These are phyloP conservation scores for Trametes hirsuta DNA, from an alignment of 1,284 basidiomycete species.

Conservation along the genomic window DNA sequence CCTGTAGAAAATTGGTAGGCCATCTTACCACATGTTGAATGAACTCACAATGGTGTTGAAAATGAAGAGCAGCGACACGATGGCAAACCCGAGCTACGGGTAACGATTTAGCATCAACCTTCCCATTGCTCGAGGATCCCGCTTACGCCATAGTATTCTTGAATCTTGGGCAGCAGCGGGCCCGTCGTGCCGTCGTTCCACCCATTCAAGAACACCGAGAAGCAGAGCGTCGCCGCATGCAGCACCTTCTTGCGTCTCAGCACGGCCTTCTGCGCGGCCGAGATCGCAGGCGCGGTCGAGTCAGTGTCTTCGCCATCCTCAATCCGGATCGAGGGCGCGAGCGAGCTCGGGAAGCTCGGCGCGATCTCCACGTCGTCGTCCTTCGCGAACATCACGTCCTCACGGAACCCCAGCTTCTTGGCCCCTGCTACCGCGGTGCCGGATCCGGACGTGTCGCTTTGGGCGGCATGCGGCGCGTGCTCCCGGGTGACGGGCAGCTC, in stretches of 20 bases:
- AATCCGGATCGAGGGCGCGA: conserved; percentile 24
- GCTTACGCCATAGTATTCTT: conserved; percentile 54
- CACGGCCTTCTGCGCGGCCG: conserved; percentile 22
- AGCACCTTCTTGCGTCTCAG: conserved; percentile 25
- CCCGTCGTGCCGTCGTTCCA: conserved; percentile 64
- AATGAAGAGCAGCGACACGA: conserved; percentile 55
- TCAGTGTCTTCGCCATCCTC: conserved; percentile 24
- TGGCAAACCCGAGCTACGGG: conserved; percentile 46
- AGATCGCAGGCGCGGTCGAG: conserved; percentile 24
- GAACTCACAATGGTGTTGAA: conserved; percentile 44
- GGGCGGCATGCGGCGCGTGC: not conserved
- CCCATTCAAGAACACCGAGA: conserved; percentile 48
- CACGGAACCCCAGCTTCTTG: conserved; percentile 15
- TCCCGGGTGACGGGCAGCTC: conserved; percentile 26
- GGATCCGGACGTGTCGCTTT: no score
- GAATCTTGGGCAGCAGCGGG: conserved; percentile 59
- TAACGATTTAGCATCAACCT: not conserved
- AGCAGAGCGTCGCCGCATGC: conserved; percentile 41
- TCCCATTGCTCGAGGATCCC: not conserved
- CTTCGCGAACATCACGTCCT: conserved; percentile 6
- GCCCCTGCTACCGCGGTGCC: not conserved
- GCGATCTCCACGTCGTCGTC: conserved; percentile 27
- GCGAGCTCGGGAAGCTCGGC: conserved; percentile 26
- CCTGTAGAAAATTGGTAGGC: conserved; percentile 37
- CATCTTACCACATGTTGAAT: not conserved